Evolutionary conservation across 495 filamentous ascomycete genomes (phyloP), one percentile per base, ranked within the genome.

Genomic region (Chaetomium cochliodes): DNA sequence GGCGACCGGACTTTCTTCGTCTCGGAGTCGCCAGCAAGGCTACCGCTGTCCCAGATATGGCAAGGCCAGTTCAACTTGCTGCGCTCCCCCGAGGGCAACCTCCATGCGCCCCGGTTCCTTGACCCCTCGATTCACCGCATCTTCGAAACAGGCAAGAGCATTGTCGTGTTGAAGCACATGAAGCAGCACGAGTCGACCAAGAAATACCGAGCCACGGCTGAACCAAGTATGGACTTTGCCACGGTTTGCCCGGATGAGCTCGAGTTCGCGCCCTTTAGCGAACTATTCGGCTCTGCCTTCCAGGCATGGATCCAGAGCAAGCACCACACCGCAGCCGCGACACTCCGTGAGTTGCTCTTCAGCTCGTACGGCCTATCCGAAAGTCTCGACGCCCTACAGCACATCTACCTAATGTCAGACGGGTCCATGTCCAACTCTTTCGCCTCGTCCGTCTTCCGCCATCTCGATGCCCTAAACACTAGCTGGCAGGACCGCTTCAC

Each of bases 61-160:
- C 83, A 87, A 65, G 80, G 89, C 60, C 89, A 88, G 73, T 96
- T 86, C 68, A 79, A 82, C 16, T 75, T 97, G 3, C 80, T 82
- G 7, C 76, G 74, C 9, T 84, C 85, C 20, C 74, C 79, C 8
- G 74, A 85, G 26, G 84, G 85, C 30, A 70, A 71, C 0, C 73
- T 90, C 2, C 85, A 87, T 68, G 85, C 88, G 12, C 93, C 93
- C 0, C 81, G 75, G 6, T 96, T 97, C 63, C 80, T 97, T 8
- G 85, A 86, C 46, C 80, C 86, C 2, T 83, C 86, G 1, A 85
- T 85, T 2, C 73, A 79, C 15, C 89, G 85, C 64, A 90, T 97
- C 26, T 92, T 96, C 63, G 91, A 86, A 0, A 88, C 90, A 5
- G 93, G 94, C 0, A 97, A 97, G 72, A 94, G 88, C 69, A 87